Evolutionary conservation across 345 rosid species (phyloP).

Genomic region (Adansonia digitata): DNA sequence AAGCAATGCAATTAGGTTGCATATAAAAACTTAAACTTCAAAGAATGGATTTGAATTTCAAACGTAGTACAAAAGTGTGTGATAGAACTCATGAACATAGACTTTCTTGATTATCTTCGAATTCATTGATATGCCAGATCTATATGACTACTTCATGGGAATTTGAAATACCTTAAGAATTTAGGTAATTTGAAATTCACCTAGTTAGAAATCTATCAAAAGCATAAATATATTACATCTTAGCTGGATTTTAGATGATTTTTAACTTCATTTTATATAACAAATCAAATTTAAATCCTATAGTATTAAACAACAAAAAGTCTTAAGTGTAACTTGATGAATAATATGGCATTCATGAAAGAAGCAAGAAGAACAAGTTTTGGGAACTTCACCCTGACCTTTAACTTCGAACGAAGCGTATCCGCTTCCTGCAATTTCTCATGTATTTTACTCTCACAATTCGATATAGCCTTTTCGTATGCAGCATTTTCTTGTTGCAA

Average conservation of each 20-base stretch:
- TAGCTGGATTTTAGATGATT: no score
- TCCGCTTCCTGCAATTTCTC: slow-evolving; percentile 71
- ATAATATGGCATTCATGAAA: neutral
- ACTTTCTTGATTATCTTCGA: no score
- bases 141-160: no score
- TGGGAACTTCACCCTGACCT: slow-evolving; percentile 41
- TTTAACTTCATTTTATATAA: neutral
- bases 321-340: neutral
- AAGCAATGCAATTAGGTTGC: neutral
- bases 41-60: neutral
- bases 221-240: no score
- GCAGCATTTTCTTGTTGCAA: slow-evolving; percentile 67
- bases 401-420: slow-evolving; percentile 44
- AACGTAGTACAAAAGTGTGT: neutral
- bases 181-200: no score
- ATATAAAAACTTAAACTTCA: no score
- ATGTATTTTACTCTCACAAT: slow-evolving; percentile 57
- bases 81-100: neutral
- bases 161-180: no score
- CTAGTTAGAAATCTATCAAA: no score
- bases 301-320: neutral
- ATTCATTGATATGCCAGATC: no score
- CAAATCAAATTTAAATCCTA: neutral
- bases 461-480: slow-evolving; percentile 73
- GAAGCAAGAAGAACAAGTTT: neutral